Evolutionary conservation across 2,329 filamentous ascomycete genomes (phyloP).

Genomic region (Fusarium nodosum): DNA sequence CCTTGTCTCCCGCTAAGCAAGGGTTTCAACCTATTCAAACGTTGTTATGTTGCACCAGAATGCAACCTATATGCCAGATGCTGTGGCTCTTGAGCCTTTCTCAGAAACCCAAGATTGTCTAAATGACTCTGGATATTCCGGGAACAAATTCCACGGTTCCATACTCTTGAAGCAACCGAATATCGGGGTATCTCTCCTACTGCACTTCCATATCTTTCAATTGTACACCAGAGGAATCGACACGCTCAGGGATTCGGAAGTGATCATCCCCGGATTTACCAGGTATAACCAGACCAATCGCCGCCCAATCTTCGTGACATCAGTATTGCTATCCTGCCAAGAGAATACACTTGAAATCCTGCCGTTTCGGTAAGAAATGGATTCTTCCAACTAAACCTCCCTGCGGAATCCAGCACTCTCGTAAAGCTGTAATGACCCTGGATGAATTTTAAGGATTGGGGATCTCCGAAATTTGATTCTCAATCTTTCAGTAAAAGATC

Average conservation of each 20-base stretch:
- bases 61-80: not conserved
- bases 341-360: conserved; percentile 4
- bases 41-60: not conserved
- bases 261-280: not conserved
- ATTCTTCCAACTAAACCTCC: not conserved
- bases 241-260: not conserved
- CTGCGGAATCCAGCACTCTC: not conserved
- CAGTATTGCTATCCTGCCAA: not conserved
- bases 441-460: not conserved
- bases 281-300: not conserved
- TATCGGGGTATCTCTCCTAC: not conserved
- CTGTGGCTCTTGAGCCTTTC: not conserved
- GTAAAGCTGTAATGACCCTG: not conserved
- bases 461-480: not conserved
- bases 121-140: conserved; percentile 10
- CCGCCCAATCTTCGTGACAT: not conserved
- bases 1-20: not conserved
- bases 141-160: conserved; percentile 6
- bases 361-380: not conserved
- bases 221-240: not conserved
- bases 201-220: conserved; percentile 7
- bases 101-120: not conserved
- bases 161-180: conserved; percentile 10
- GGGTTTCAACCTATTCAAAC: conserved; percentile 3
- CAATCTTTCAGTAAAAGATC: conserved; percentile 5